Conservation (phyloP, 495 filamentous ascomycete genomes). For the Stereocaulon alpinum region DNA sequence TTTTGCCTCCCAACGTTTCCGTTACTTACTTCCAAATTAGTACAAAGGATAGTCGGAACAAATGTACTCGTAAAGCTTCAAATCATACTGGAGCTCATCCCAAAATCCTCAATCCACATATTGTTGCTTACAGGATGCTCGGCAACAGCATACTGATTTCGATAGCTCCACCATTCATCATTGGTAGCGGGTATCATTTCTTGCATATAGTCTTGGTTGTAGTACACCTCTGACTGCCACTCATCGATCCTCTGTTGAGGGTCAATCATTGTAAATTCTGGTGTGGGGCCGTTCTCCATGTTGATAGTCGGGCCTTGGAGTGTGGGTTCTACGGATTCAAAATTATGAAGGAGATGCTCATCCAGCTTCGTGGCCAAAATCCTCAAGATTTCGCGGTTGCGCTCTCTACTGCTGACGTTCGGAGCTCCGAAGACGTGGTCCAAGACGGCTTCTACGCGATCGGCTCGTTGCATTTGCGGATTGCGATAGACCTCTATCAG, state of each 20-base stretch:
- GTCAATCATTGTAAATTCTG: neutral
- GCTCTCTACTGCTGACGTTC: slow-evolving; percentile 10
- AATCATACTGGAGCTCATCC: neutral
- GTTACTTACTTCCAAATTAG: too few relatives aligned
- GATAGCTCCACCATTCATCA: slow-evolving; percentile 1
- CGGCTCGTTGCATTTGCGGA: slow-evolving; percentile 4
- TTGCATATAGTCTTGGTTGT: neutral
- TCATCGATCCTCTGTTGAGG: neutral
- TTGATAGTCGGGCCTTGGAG: neutral
- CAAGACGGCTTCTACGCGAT: slow-evolving; percentile 5
- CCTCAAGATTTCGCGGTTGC: slow-evolving; percentile 6
- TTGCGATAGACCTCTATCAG: slow-evolving; percentile 35
- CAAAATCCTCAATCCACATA: neutral
- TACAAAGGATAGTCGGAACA: too few relatives aligned
- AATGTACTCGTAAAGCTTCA: neutral
- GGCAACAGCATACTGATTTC: neutral
- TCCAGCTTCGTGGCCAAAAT: slow-evolving; percentile 8
- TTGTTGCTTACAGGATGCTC: neutral
- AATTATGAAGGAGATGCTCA: neutral
- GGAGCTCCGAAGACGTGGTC: slow-evolving; percentile 15
- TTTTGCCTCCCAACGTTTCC: too few relatives aligned
- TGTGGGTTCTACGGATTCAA: neutral
- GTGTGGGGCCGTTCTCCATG: neutral
- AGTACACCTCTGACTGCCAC: slow-evolving; percentile 1
- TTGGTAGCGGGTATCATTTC: neutral